Base-by-base conservation (phyloP, 371 early-diverging fungal species). In the Syncephalastrum racemosum region DNA sequence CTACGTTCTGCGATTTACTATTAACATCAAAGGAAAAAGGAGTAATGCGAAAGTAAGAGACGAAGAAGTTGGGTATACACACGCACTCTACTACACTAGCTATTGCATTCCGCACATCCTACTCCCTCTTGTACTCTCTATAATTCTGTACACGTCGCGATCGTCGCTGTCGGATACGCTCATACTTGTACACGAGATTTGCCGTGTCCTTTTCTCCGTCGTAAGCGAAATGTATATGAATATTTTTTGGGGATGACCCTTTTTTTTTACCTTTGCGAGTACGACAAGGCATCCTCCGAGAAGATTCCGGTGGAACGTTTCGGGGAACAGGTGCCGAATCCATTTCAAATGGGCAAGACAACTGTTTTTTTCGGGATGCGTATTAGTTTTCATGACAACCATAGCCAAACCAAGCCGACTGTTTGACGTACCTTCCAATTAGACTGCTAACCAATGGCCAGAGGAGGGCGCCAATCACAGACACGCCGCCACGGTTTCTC, bases 221-320 rank as follows among this genome's bases (percentile, higher is more conserved):
- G n/a, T n/a, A n/a, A n/a, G n/a, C n/a, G n/a, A n/a, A n/a, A n/a
- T n/a, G n/a, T n/a, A n/a, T n/a, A n/a, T n/a, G n/a, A n/a, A n/a
- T n/a, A n/a, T n/a, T n/a, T n/a, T n/a, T n/a, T n/a, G 5, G 3
- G 12, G 25, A 59, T 3, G 24, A 3, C 18, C 36, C 16, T 47
- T 20, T n/a, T 16, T 46, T 18, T 31, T 59, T 66, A 71, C 83
- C 68, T 84, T 87, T 16, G 67, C 66, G 0, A 87, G 71, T 2
- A 87, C 75, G 67, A 87, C 84, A 10, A 87, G 41, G 53, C 85
- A 85, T 1, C 85, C 87, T 43, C 87, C 84, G 4, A 84, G 53
- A 5, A 87, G 50, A 59, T 79, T 83, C 19, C 87, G 70, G 52
- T 84, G 82, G 58, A 84, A 84, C 27, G 81, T 76, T 20, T 82